Conservation (phyloP, 1,139 yeast species). For the Debaryomycetaceae sp. region DNA sequence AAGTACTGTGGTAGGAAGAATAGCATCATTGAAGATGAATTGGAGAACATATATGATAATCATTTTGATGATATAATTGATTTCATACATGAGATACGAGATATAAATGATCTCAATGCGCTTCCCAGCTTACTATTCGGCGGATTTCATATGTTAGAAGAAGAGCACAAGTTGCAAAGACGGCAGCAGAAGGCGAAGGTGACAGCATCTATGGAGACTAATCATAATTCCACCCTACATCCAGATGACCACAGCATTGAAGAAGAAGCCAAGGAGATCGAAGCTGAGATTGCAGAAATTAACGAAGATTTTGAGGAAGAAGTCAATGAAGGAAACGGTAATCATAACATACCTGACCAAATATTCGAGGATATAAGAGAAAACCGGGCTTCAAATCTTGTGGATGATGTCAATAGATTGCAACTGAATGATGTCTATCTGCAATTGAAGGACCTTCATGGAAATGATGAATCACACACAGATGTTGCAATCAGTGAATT, state of each 20-base stretch:
- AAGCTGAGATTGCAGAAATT: neutral
- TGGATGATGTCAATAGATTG: conserved; percentile 7
- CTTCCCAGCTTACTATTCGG: conserved; percentile 40
- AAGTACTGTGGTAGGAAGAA: conserved; percentile 77
- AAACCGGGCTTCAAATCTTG: neutral
- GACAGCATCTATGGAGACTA: conserved; percentile 7
- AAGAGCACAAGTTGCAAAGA: conserved; percentile 31
- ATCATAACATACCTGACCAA: neutral
- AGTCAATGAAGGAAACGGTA: conserved; percentile 1
- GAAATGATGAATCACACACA: neutral
- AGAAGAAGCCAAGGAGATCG: neutral
- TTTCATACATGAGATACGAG: conserved; percentile 38
- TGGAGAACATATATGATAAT: conserved; percentile 53
- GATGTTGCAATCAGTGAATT: conserved; percentile 16
- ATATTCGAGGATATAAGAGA: neutral
- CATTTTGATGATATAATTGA: conserved; percentile 53
- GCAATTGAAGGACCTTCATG: neutral
- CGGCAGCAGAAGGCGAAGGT: conserved; percentile 21
- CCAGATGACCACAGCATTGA: conserved; percentile 1
- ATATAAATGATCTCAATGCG: conserved; percentile 39
- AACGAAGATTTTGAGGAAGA: neutral
- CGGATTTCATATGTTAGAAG: conserved; percentile 39
- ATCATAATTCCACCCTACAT: neutral
- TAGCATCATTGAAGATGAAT: conserved; percentile 70
- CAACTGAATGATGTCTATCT: conserved; percentile 7